Percentiles rank a stretch among this genome's conserved stretches.
Conservation (phyloP, 176 grass and related monocot species). For the Carex cristatella region DNA sequence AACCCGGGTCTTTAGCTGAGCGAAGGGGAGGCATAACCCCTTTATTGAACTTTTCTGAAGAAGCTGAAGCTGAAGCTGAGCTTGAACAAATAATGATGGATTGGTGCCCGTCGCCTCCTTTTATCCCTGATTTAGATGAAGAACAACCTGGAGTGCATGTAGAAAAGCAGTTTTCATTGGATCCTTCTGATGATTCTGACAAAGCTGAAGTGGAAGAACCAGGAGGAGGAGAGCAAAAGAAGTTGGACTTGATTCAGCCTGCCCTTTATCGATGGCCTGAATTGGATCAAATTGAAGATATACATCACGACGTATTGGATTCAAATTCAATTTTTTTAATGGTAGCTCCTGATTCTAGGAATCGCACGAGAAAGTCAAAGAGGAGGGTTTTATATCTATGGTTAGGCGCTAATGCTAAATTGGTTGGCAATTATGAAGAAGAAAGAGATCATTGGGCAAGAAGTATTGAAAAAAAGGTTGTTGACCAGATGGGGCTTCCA, state of each 20-base stretch:
- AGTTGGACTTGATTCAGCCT: slow-evolving; percentile 31
- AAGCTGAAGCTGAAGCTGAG: slow-evolving; percentile 6
- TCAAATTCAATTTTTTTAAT: slow-evolving; percentile 39
- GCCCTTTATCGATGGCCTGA: slow-evolving; percentile 39
- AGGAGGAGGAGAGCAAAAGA: slow-evolving; percentile 1
- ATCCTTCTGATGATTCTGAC: slow-evolving; percentile 19
- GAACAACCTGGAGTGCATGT: slow-evolving; percentile 29
- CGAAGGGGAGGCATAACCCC: slow-evolving; percentile 34
- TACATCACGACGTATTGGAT: slow-evolving; percentile 34
- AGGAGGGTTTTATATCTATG: slow-evolving; percentile 37
- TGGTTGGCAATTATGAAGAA: slow-evolving; percentile 17
- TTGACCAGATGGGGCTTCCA: slow-evolving; percentile 29
- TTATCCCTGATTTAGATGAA: slow-evolving; percentile 42
- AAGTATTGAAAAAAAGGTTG: slow-evolving; percentile 24
- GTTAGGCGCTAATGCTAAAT: slow-evolving; percentile 29
- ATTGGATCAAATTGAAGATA: slow-evolving; percentile 35
- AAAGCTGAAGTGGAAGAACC: slow-evolving; percentile 11
- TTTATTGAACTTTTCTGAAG: slow-evolving; percentile 19
- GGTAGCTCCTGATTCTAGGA: slow-evolving; percentile 32
- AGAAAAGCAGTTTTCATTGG: slow-evolving; percentile 28
- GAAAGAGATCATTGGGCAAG: slow-evolving; percentile 15
- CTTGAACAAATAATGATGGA: slow-evolving; percentile 21
- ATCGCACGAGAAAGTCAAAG: slow-evolving; percentile 12
- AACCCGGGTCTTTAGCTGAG: slow-evolving; percentile 26
- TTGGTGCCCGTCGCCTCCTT: slow-evolving; percentile 44